These are phyloP conservation scores for Secale cereale DNA, from an alignment of 176 grass and related monocot genomes.

Conservation along the genomic window DNA sequence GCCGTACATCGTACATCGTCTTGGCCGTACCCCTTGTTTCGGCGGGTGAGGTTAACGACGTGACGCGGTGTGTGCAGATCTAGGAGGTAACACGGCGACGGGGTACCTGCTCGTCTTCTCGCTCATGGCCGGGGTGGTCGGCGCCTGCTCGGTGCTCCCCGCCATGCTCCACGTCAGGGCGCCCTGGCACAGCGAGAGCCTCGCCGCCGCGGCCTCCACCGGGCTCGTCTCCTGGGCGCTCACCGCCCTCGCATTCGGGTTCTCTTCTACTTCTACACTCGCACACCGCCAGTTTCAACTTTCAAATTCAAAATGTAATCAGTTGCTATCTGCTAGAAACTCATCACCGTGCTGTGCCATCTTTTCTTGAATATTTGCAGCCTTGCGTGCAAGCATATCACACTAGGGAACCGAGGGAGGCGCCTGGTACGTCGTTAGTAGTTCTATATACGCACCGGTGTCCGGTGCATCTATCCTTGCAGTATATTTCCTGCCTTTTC, in stretches of 20 bases:
- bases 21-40: no score
- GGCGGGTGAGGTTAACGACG: not conserved
- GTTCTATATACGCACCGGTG: not conserved
- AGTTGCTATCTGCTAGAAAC: not conserved
- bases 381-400: not conserved
- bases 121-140: not conserved
- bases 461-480: not conserved
- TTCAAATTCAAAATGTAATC: not conserved
- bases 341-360: not conserved
- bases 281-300: not conserved
- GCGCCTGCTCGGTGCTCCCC: slow-evolving; percentile 2
- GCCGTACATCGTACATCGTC: no score
- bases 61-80: not conserved
- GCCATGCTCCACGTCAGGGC: slow-evolving; percentile 1
- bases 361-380: not conserved
- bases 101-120: slow-evolving; percentile 14
- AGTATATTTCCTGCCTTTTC: not conserved
- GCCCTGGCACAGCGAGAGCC: not conserved
- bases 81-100: slow-evolving; percentile 5
- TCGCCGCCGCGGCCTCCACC: not conserved
- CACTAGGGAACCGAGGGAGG: not conserved
- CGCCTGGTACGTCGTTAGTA: not conserved
- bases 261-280: not conserved
- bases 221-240: slow-evolving; percentile 3
- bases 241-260: slow-evolving; percentile 3